Evolutionary conservation across 805 yeast species (phyloP).

Genomic region (Trichomonascus vanleenenianus): DNA sequence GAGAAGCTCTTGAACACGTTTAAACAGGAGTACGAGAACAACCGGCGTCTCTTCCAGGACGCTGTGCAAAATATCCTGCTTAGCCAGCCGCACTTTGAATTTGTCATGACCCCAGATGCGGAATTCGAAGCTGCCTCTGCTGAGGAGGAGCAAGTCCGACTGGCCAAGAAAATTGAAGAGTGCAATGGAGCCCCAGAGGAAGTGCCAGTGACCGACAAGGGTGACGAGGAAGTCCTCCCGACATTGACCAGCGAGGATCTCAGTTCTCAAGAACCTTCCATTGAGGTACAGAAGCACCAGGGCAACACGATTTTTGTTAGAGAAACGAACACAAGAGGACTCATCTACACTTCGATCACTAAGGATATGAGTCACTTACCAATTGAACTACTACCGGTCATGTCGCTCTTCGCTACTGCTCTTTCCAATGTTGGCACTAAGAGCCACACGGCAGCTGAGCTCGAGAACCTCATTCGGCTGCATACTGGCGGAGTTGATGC

Average conservation of each 20-base stretch:
- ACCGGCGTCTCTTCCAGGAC: constrained; percentile 53
- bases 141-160: constrained; percentile 48
- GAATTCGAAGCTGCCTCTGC: constrained; percentile 43
- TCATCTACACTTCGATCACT: constrained; percentile 66
- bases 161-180: constrained; percentile 35
- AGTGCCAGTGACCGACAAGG: constrained; percentile 55
- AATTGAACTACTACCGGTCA: constrained; percentile 50
- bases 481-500: constrained; percentile 80
- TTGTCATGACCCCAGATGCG: constrained; percentile 66
- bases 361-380: constrained; percentile 57
- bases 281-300: constrained; percentile 11
- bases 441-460: constrained; percentile 58
- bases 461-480: constrained; percentile 77
- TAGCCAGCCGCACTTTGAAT: constrained; percentile 53
- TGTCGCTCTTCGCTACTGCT: constrained; percentile 73
- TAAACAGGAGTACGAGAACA: constrained; percentile 47
- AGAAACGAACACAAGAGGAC: constrained; percentile 42
- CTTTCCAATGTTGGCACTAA: constrained; percentile 83
- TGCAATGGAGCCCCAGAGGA: constrained; percentile 51
- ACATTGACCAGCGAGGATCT: constrained; percentile 70
- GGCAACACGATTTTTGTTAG: constrained; percentile 19
- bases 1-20: constrained; percentile 53
- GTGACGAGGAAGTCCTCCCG: constrained; percentile 76
- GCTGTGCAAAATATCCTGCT: constrained; percentile 49
- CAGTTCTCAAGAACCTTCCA: constrained; percentile 29